These are phyloP conservation scores for Magnusiomyces suaveolens DNA, from an alignment of 1,139 yeast species.

Conservation along the genomic window DNA sequence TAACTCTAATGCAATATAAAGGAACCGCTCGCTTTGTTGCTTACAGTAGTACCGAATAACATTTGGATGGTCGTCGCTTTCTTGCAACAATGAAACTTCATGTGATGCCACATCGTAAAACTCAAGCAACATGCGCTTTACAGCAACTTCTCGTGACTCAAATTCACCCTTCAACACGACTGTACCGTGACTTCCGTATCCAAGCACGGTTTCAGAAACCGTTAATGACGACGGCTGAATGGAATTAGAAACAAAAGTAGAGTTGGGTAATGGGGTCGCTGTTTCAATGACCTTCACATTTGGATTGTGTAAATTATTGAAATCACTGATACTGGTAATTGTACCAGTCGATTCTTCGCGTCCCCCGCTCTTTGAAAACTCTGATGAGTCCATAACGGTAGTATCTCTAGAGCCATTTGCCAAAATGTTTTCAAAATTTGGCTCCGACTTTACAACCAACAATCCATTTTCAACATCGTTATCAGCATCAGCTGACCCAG, in stretches of 20 bases:
- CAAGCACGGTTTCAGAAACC: slow-evolving; percentile 57
- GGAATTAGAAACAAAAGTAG: slow-evolving; percentile 16
- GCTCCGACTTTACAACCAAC: too few relatives aligned
- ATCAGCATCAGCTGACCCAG: too few relatives aligned
- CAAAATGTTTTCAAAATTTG: too few relatives aligned
- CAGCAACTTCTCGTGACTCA: slow-evolving; percentile 78
- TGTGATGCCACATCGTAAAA: slow-evolving; percentile 94
- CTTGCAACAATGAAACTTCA: slow-evolving; percentile 74
- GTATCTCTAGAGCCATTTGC: slow-evolving; percentile 37
- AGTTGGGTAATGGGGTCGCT: slow-evolving; percentile 64
- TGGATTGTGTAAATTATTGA: slow-evolving; percentile 85
- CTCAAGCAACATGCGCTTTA: slow-evolving; percentile 84
- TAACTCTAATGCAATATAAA: slow-evolving; percentile 86
- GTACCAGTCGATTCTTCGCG: slow-evolving; percentile 75
- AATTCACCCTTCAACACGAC: slow-evolving; percentile 85
- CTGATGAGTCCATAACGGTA: slow-evolving; percentile 39
- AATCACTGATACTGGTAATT: too few relatives aligned
- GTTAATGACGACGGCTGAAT: slow-evolving; percentile 41
- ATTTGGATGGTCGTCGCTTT: slow-evolving; percentile 94
- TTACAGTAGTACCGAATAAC: slow-evolving; percentile 90
- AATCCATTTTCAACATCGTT: too few relatives aligned
- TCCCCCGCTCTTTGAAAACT: slow-evolving; percentile 75
- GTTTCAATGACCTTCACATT: slow-evolving; percentile 95
- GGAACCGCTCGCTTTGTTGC: slow-evolving; percentile 74
- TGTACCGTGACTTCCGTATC: slow-evolving; percentile 96